Base-by-base conservation (phyloP, 768 basidiomycete species). In the Rhizopogon salebrosus region DNA sequence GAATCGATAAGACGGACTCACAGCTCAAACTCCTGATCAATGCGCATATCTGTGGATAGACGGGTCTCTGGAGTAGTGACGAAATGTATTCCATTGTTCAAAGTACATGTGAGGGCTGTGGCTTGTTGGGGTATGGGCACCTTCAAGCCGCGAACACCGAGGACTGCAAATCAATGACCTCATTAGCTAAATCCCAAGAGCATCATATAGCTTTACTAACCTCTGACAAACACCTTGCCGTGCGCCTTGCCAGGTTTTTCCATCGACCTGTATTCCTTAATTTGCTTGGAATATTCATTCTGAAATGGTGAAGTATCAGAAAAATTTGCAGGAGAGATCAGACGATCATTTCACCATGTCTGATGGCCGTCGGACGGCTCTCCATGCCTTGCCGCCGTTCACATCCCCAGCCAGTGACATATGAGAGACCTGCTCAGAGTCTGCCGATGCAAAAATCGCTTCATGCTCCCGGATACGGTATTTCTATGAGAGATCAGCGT, bases 31-130 rank as follows among this genome's bases (percentile, higher is more conserved):
- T 95, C 92, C 65, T 93, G 91, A 42, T 90, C 85, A 51, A 95
- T 87, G 10, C 76, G 74, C 49, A 80, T 78, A 42, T 87, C 82
- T 38, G 66, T 63, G 26, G 67, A 73, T 3, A 94, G 66, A n/a
- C 75, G 73, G 50, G 76, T 80, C 61, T 90, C 88, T 1, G 89
- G 92, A 7, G 92, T 97, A 4, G 89, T 91, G 34, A 98, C 95
- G 57, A 88, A 94, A 68, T 97, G 94, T 46, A 98, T 95, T 7
- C 94, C 95, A 62, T 98, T 98, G 70, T 98, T 97, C 56, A 98
- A 76, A 0, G 92, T 92, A 66, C 92, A 92, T 9, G 85, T 87
- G 54, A 97, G 73, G 24, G 73, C 77, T 0, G 94, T 93, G 0
- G 80, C 70, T 57, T 90, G 77, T n/a, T 73, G 71, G 0, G 94